Conservation (phyloP, 768 basidiomycete species). For the Pisolithus marmoratus region DNA sequence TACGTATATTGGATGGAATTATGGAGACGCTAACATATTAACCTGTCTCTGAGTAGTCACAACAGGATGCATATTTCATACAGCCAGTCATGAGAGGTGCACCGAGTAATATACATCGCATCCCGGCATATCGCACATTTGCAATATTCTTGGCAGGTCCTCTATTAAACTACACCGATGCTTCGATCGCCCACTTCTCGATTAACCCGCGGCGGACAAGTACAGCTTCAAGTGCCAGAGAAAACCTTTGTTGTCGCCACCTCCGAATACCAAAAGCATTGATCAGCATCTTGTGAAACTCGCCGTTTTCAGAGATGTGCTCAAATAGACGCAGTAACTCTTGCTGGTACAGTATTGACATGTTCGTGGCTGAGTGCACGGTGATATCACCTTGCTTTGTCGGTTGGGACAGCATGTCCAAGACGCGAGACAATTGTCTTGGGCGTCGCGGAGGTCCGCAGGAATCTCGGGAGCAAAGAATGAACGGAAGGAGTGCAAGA, state of each 20-base stretch:
- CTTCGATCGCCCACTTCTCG: constrained; percentile 39
- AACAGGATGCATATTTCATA: background rate
- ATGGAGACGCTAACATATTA: constrained; percentile 77
- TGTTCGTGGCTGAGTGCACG: constrained; percentile 34
- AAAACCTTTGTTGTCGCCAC: constrained; percentile 45
- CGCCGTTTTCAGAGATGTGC: constrained; percentile 7
- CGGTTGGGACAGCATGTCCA: constrained; percentile 24
- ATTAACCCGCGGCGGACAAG: constrained; percentile 41
- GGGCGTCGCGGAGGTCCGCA: constrained; percentile 31
- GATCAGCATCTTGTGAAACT: constrained; percentile 8
- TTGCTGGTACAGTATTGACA: constrained; percentile 31
- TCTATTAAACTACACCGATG: constrained; percentile 8
- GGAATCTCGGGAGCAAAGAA: constrained; percentile 15
- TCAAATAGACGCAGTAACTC: constrained; percentile 7
- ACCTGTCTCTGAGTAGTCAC: background rate
- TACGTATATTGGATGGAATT: constrained; percentile 78
- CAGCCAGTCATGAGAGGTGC: background rate
- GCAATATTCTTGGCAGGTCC: background rate
- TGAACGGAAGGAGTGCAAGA: constrained; percentile 41
- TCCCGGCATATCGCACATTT: background rate
- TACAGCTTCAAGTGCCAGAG: constrained; percentile 47
- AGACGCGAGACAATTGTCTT: constrained; percentile 31
- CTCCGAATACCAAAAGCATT: constrained; percentile 25
- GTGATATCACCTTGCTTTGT: constrained; percentile 13
- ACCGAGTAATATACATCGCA: background rate